Percentiles rank a stretch among this genome's conserved stretches.
These are phyloP conservation scores for Saturnispora dispora DNA, from an alignment of 805 yeast species.

Conservation along the genomic window DNA sequence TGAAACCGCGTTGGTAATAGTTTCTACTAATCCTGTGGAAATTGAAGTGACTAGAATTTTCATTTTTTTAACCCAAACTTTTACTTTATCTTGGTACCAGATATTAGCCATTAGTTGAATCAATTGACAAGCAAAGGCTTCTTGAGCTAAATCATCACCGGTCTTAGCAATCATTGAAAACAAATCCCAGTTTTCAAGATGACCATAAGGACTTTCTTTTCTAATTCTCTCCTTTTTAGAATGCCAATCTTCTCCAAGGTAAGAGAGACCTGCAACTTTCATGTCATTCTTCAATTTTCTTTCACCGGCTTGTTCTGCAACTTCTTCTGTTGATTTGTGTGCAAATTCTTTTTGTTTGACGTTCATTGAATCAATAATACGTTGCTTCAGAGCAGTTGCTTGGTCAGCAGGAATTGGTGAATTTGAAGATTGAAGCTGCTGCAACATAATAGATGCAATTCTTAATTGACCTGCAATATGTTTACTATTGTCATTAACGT, in stretches of 20 bases:
- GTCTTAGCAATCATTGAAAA: conserved; percentile 95
- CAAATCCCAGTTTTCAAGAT: conserved; percentile 85
- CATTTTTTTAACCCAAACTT: conserved; percentile 91
- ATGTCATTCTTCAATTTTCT: conserved; percentile 87
- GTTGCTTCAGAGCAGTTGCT: conserved; percentile 55
- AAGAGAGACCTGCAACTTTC: conserved; percentile 67
- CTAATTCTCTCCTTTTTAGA: conserved; percentile 75
- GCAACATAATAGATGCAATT: conserved; percentile 90
- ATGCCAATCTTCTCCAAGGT: conserved; percentile 89
- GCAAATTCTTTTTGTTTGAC: conserved; percentile 50
- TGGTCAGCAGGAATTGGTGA: conserved; percentile 50
- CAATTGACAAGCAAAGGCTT: conserved; percentile 94
- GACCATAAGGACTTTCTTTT: conserved; percentile 71
- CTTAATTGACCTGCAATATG: conserved; percentile 85
- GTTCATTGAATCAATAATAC: conserved; percentile 67
- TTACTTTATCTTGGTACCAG: conserved; percentile 64
- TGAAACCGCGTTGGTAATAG: conserved; percentile 90
- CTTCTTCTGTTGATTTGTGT: conserved; percentile 26
- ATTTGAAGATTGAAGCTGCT: conserved; percentile 65
- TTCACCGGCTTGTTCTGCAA: conserved; percentile 74
- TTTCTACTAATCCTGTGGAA: conserved; percentile 86
- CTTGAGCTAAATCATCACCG: conserved; percentile 93
- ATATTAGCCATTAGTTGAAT: conserved; percentile 79
- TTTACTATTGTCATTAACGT: conserved; percentile 17
- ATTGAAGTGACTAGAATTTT: conserved; percentile 85